These are phyloP conservation scores for Sporothrix schenckii DNA, from an alignment of 2,329 filamentous ascomycete genomes.

Conservation along the genomic window DNA sequence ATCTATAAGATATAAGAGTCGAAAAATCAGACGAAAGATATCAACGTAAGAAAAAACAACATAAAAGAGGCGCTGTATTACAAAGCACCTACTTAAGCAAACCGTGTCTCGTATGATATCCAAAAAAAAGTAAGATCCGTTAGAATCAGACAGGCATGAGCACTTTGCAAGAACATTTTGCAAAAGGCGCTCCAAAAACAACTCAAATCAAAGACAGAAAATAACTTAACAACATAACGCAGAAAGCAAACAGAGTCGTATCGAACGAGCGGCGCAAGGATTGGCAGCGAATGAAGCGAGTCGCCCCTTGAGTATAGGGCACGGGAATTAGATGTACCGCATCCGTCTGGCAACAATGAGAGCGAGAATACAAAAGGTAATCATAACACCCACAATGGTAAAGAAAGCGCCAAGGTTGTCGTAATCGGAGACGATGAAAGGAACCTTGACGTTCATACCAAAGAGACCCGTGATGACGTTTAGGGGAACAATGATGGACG, in stretches of 20 bases:
- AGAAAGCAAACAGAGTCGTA: not conserved
- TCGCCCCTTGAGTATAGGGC: not conserved
- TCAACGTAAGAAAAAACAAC: not conserved
- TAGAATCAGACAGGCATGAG: constrained; percentile 24
- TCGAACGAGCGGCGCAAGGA: not conserved
- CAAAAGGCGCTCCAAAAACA: not conserved
- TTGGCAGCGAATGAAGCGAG: not conserved
- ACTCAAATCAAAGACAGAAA: not conserved
- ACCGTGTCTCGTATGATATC: not conserved
- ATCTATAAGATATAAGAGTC: constrained; percentile 23
- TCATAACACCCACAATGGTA: constrained; percentile 56
- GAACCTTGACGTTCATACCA: constrained; percentile 83
- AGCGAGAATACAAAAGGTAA: constrained; percentile 54
- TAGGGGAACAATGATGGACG: constrained; percentile 92
- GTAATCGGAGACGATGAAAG: constrained; percentile 55
- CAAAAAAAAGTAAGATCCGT: not conserved
- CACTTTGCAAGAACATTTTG: constrained; percentile 17
- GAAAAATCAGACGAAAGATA: constrained; percentile 2
- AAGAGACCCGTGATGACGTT: constrained; percentile 88
- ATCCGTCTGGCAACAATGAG: constrained; percentile 51
- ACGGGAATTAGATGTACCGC: constrained; percentile 49
- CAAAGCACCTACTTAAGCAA: constrained; percentile 17
- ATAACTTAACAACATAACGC: not conserved
- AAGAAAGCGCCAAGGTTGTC: constrained; percentile 60
- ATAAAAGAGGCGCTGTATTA: not conserved